Percentiles rank a stretch among this genome's conserved stretches.
Conservation (phyloP, 495 filamentous ascomycete species). For the Neurospora pannonica region DNA sequence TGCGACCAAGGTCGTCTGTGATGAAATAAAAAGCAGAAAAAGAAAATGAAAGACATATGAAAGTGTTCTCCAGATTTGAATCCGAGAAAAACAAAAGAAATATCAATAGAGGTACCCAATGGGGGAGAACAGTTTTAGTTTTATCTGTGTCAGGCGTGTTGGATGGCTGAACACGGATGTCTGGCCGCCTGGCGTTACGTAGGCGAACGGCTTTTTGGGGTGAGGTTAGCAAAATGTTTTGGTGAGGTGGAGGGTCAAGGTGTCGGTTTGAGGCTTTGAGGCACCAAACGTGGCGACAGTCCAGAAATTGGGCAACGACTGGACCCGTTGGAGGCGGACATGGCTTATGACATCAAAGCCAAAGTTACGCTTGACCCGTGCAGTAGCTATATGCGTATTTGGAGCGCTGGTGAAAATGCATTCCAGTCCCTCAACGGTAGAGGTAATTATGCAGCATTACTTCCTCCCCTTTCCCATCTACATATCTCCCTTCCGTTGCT, state of each 20-base stretch:
- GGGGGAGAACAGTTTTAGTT: not conserved
- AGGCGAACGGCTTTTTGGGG: not conserved
- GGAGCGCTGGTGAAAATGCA: slow-evolving; percentile 68
- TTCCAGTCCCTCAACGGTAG: too few relatives aligned
- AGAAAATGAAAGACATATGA: not conserved
- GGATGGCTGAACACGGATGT: not conserved
- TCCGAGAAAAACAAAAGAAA: not conserved
- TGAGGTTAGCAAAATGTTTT: not conserved
- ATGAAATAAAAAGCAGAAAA: not conserved
- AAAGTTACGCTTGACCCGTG: slow-evolving; percentile 51
- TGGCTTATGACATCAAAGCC: slow-evolving; percentile 61
- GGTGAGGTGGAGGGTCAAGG: not conserved
- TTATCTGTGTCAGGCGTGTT: not conserved
- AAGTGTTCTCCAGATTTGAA: not conserved
- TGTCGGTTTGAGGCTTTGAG: not conserved
- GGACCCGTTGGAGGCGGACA: slow-evolving; percentile 52
- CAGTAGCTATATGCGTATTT: slow-evolving; percentile 67
- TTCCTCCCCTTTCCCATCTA: too few relatives aligned
- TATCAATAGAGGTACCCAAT: not conserved
- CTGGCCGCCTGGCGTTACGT: not conserved
- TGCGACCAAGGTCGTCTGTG: not conserved
- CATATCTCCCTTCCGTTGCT: too few relatives aligned
- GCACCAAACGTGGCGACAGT: slow-evolving; percentile 33
- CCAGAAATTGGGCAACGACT: slow-evolving; percentile 53
- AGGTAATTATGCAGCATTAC: too few relatives aligned